Conservation (phyloP, 768 basidiomycete species). For the Trametes sanguinea region DNA sequence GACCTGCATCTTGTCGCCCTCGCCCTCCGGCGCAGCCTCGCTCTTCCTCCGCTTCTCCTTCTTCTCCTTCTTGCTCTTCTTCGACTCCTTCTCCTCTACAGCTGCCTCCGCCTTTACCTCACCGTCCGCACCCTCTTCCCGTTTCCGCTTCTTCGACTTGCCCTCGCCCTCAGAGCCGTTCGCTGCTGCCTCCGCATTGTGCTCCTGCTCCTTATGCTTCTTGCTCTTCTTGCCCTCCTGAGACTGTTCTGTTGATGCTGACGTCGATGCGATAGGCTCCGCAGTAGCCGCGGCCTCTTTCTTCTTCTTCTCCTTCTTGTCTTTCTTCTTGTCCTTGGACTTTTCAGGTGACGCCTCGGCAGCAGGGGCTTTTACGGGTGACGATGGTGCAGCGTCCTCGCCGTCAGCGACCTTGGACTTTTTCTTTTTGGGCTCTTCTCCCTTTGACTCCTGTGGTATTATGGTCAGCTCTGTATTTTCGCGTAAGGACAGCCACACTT, state of each 20-base stretch:
- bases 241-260: background rate
- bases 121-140: constrained; percentile 18
- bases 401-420: constrained; percentile 23
- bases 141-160: constrained; percentile 41
- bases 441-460: constrained; percentile 7
- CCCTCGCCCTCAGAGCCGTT: constrained; percentile 21
- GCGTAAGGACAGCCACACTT: background rate
- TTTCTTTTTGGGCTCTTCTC: constrained; percentile 27
- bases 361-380: constrained; percentile 4
- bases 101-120: constrained; percentile 17
- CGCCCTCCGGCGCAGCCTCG: constrained; percentile 4
- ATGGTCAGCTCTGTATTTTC: background rate
- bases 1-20: constrained; percentile 14
- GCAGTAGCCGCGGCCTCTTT: constrained; percentile 1
- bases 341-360: constrained; percentile 12
- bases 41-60: constrained; percentile 28
- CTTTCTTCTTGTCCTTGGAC: constrained; percentile 20
- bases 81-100: constrained; percentile 34
- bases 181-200: background rate
- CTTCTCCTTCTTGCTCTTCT: constrained; percentile 35
- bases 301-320: constrained; percentile 21
- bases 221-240: constrained; percentile 17
- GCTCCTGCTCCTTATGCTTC: constrained; percentile 28
- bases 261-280: constrained; percentile 12
- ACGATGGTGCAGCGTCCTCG: constrained; percentile 5